Evolutionary conservation across 139 green algal species (phyloP).

Genomic region (Chlamydomonas urium): DNA sequence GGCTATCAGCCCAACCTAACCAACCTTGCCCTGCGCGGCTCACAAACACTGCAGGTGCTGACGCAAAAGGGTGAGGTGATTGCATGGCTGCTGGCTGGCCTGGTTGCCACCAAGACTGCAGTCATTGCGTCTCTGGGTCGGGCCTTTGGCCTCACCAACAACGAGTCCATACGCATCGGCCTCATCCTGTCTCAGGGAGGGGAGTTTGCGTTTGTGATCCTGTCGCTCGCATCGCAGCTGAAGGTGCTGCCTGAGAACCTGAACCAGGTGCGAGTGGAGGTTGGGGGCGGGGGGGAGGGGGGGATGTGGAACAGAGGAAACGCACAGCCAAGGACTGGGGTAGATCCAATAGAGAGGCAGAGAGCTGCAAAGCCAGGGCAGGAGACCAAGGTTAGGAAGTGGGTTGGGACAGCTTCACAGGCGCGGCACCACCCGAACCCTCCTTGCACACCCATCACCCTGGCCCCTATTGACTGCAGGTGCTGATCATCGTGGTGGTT

Average conservation of each 20-base stretch:
- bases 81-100: constrained; percentile 39
- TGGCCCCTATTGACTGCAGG: too few relatives aligned
- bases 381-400: too few relatives aligned
- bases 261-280: constrained; percentile 9
- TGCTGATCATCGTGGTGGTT: constrained; percentile 94
- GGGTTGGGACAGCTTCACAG: too few relatives aligned
- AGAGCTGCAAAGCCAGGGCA: too few relatives aligned
- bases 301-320: too few relatives aligned
- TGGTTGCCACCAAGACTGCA: constrained; percentile 82
- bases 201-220: constrained; percentile 97
- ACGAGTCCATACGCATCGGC: constrained; percentile 45
- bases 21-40: too few relatives aligned
- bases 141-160: constrained; percentile 67
- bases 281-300: neutral
- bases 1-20: too few relatives aligned
- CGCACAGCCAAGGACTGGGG: too few relatives aligned
- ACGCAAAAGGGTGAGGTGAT: constrained; percentile 18
- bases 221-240: constrained; percentile 77
- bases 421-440: too few relatives aligned
- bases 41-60: too few relatives aligned
- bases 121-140: constrained; percentile 72
- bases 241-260: constrained; percentile 45
- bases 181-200: constrained; percentile 93
- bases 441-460: too few relatives aligned
- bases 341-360: too few relatives aligned